These are phyloP conservation scores for Neobulgaria alba DNA, from an alignment of 2,329 filamentous ascomycete species.

Conservation along the genomic window DNA sequence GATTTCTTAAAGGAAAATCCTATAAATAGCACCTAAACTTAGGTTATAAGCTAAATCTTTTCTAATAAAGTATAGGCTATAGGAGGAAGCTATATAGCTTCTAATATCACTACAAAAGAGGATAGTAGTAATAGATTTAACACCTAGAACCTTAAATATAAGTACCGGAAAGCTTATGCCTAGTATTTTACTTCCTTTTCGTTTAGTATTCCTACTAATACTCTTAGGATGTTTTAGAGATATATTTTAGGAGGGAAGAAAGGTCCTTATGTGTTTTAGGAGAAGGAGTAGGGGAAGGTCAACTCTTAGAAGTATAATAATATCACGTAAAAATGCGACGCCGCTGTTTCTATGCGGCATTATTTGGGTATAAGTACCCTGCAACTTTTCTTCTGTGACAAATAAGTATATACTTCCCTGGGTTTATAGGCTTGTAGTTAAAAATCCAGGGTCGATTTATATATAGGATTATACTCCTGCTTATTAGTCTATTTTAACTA, in stretches of 20 bases:
- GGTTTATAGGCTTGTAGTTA: neutral
- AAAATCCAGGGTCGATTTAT: constrained; percentile 2
- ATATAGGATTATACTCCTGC: constrained; percentile 4
- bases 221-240: no score
- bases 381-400: no score
- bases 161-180: constrained; percentile 6
- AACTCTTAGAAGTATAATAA: constrained; percentile 5
- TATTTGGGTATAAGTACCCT: no score
- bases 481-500: neutral
- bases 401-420: neutral
- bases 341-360: no score
- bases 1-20: no score
- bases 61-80: constrained; percentile 8
- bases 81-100: constrained; percentile 1
- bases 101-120: neutral
- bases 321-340: neutral
- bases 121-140: constrained; percentile 1
- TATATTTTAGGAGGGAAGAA: constrained; percentile 3
- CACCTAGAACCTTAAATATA: constrained; percentile 1
- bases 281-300: constrained; percentile 8
- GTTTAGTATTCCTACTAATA: no score
- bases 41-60: constrained; percentile 10
- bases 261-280: constrained; percentile 3
- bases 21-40: no score
- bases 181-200: no score